Base-by-base conservation (phyloP, 1,139 yeast species). In the Sugiyamaella grinbergsii region DNA sequence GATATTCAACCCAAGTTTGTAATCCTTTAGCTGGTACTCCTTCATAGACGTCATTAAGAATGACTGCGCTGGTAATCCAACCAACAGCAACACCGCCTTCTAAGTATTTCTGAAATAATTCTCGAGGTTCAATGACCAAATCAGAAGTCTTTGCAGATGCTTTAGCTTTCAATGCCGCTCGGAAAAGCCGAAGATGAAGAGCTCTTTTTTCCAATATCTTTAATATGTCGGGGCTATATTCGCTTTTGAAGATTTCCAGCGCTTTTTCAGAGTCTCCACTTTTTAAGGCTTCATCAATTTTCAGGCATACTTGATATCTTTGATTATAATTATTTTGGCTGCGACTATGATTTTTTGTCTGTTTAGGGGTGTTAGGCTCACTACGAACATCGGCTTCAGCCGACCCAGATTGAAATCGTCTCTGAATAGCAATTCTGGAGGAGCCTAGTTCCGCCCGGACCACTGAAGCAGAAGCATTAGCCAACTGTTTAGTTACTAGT, bases 1-100 rank as follows among this genome's bases (percentile, higher is more conserved):
- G 58, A 40, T 66, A 63, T 23, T 61, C 62, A 23, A 67, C 69
- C 71, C 71, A 70, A 19, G 62, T 52, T 43, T 67, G 68, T 19
- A 70, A 53, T 15, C 66, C 73, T 32, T 56, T 51, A 23, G 62
- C 61, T 8, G 65, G 60, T 19, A 56, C 45, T 18, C 65, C 69
- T 2, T 52, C 52, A 19, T 49, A 28, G 10, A 65, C 51, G 18
- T 60, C 65, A 22, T 53, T 51, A 47, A 62, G 49, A 38, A 64
- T 62, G 10, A 62, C 59, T n/a, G 56, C 51, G 6, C 61, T 50
- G 33, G 61, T 56, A 57, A 63, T 62, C 67, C 67, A 64, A 18
- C 66, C 65, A 22, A 57, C 47, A 8, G 58, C 52, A 2, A 56
- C 49, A 3, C 57, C 58, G 11, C 56, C 57, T 23, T 53, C 54